Base-by-base conservation (phyloP, 768 basidiomycete species). In the Tricholoma matsutake region DNA sequence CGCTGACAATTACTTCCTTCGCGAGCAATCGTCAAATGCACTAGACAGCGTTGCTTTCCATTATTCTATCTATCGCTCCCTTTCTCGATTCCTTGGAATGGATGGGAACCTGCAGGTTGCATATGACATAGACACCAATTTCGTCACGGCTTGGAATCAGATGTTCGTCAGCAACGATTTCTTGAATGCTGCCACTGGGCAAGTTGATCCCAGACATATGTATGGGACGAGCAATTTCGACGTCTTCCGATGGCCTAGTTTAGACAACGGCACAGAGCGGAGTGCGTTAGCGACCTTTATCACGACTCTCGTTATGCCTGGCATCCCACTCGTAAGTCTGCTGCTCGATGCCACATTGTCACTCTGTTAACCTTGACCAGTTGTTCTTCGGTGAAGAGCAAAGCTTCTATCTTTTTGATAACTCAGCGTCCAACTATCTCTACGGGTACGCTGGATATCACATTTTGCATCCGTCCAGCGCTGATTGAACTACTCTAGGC, bases 141-240 rank as follows among this genome's bases (percentile, higher is more conserved):
- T 96, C 67, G 78, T 95, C 74, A 88, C 86, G 0, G 88, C 92
- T 0, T 97, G 94, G 94, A 94, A 95, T 70, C 77, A 93, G 72
- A 94, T 96, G 85, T 89, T 94, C 67, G 86, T 92, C 67, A 82
- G 85, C 72, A 87, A 96, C 68, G 95, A 97, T 68, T 88, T 96
- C 67, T 62, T 96, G 55, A 96, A 96, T 70, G 74, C 88, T 2
- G 72, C 77, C 49, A 86, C 79, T 0, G 86, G 86, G 58, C 3
- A 66, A 6, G 75, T 94, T 45, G 94, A 97, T 69, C 94, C 94
- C 2, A 80, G 82, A 63, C 95, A 97, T 75, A 86, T 95, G 89
- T 94, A 81, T 69, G 95, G 95, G 41, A 87, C 88, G n/a, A 91
- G 89, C 70, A 96, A 96, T 70, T 96, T 96, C 77, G 95, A 96